Percentiles rank a stretch among this genome's conserved stretches.
Conservation (phyloP, 192 early-diverging fungal genomes). For the Gaertneriomyces semiglobifer region DNA sequence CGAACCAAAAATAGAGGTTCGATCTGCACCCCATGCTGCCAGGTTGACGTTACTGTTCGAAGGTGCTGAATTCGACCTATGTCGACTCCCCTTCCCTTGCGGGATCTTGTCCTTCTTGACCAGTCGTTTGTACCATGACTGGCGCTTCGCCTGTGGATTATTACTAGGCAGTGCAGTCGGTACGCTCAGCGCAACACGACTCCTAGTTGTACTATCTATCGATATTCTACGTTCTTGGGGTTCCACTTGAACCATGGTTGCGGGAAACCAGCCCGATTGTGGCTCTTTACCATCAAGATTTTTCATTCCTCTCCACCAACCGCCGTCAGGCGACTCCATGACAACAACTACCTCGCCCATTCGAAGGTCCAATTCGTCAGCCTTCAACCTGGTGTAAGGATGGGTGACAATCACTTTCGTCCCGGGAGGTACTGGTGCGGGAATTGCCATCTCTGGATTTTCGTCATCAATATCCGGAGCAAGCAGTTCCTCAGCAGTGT, state of each 20-base stretch:
- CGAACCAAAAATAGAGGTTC: too few relatives aligned
- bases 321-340: conserved; percentile 51
- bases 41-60: too few relatives aligned
- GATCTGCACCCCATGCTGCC: too few relatives aligned
- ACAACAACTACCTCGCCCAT: conserved; percentile 46
- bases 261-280: conserved; percentile 52
- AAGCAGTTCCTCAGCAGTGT: conserved; percentile 24
- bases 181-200: too few relatives aligned
- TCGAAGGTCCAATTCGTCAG: conserved; percentile 50
- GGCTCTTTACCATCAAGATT: conserved; percentile 43
- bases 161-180: not conserved
- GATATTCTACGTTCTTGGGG: conserved; percentile 13
- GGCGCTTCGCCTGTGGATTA: conserved; percentile 10
- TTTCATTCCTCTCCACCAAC: conserved; percentile 58
- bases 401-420: conserved; percentile 37
- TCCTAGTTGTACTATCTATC: too few relatives aligned
- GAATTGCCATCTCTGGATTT: conserved; percentile 16
- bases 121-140: conserved; percentile 37
- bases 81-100: conserved; percentile 10
- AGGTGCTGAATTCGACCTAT: conserved; percentile 31
- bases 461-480: not conserved
- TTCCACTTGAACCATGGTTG: conserved; percentile 35
- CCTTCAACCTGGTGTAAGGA: conserved; percentile 39
- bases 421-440: conserved; percentile 34
- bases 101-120: not conserved